Percentiles rank a stretch among this genome's conserved stretches.
Conservation (phyloP, 2,329 filamentous ascomycete genomes). For the Neofusicoccum kwambonambiense region DNA sequence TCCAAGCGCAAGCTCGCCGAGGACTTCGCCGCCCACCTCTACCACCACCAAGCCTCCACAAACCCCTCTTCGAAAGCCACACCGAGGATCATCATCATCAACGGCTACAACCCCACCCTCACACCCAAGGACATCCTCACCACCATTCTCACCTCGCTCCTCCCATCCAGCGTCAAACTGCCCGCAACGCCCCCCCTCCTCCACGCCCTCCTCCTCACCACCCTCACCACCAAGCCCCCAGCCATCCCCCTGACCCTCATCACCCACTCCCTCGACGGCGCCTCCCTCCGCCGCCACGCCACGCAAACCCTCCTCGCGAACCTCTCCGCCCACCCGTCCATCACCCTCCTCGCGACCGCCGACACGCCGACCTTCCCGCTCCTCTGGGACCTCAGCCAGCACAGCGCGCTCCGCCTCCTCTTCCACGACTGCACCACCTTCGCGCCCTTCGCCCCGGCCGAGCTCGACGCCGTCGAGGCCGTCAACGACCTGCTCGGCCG, state of each 20-base stretch:
- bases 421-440: constrained; percentile 97
- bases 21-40: constrained; percentile 70
- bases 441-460: constrained; percentile 60
- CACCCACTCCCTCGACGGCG: constrained; percentile 83
- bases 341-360: constrained; percentile 75
- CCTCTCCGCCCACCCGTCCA: constrained; percentile 69
- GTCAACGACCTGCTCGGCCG: constrained; percentile 85
- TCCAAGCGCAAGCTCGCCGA: constrained; percentile 77
- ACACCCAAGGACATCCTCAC: constrained; percentile 68
- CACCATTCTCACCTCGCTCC: constrained; percentile 65
- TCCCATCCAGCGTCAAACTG: constrained; percentile 51
- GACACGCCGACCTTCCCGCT: constrained; percentile 86
- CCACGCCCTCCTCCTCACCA: constrained; percentile 63
- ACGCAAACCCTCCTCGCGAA: constrained; percentile 73
- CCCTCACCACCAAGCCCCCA: constrained; percentile 51
- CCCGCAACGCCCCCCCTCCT: constrained; percentile 68
- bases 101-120: constrained; percentile 72
- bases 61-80: constrained; percentile 35
- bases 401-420: constrained; percentile 77
- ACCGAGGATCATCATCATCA: constrained; percentile 75
- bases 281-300: constrained; percentile 67
- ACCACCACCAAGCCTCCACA: constrained; percentile 43
- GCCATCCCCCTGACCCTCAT: constrained; percentile 42
- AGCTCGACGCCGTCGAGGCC: constrained; percentile 83
- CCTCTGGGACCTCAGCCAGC: constrained; percentile 85